These are phyloP conservation scores for Ceratocystis diversiconidia DNA, from an alignment of 2,329 filamentous ascomycete genomes.

Conservation along the genomic window DNA sequence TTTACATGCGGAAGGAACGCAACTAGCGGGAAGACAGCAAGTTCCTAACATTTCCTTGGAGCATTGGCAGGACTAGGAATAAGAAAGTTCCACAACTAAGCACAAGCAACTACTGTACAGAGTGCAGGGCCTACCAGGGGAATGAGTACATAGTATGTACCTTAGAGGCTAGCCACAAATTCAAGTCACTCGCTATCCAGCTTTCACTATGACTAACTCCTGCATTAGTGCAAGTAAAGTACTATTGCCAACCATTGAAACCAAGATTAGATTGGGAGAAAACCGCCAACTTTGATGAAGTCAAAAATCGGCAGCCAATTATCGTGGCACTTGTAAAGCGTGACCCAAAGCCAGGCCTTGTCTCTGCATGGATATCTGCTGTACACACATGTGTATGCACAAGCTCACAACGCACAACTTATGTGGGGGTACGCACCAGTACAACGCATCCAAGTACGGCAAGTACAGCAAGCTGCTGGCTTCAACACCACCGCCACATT, in stretches of 20 bases:
- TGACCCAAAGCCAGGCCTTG: background rate
- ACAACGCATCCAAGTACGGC: background rate
- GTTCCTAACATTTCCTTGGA: constrained; percentile 5
- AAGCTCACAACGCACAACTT: background rate
- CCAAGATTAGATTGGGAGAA: background rate
- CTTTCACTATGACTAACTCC: background rate
- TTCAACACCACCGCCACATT: background rate
- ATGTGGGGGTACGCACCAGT: background rate
- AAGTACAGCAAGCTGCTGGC: background rate
- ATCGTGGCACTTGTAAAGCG: background rate
- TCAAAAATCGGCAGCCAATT: background rate
- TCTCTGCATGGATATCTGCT: background rate
- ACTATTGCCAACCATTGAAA: background rate
- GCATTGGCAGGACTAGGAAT: background rate
- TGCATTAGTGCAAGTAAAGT: background rate
- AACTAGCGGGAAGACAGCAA: constrained; percentile 3
- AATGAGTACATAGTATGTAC: background rate
- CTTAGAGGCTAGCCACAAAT: background rate
- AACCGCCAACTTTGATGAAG: background rate
- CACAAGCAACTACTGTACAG: background rate
- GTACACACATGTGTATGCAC: background rate
- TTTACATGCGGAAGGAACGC: constrained; percentile 7
- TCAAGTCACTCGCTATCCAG: background rate
- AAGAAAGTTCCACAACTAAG: background rate
- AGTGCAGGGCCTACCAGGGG: background rate